These are phyloP conservation scores for Tricholoma sp. DNA, from an alignment of 768 basidiomycete genomes.

Conservation along the genomic window DNA sequence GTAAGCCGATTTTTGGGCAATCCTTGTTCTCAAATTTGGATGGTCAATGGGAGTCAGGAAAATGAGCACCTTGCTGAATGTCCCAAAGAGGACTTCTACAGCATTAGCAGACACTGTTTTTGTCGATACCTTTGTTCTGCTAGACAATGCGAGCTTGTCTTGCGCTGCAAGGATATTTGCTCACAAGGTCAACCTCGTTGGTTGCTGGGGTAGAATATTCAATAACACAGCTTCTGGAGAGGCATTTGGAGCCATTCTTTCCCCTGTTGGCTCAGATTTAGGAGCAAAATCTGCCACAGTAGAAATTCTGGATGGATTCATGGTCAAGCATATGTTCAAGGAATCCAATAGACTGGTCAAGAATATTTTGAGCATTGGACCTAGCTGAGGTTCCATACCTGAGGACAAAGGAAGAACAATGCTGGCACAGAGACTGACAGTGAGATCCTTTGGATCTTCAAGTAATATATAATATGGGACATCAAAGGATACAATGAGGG, in stretches of 20 bases:
- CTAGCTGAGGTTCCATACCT: neutral
- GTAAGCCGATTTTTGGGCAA: slow-evolving; percentile 53
- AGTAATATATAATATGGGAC: neutral
- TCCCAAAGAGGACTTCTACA: slow-evolving; percentile 12
- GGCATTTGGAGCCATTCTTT: neutral
- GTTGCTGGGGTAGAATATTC: neutral
- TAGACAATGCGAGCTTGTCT: neutral
- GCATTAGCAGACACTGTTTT: neutral
- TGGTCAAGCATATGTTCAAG: neutral
- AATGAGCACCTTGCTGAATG: slow-evolving; percentile 19
- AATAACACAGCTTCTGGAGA: neutral
- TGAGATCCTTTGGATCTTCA: neutral
- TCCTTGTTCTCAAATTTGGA: slow-evolving; percentile 29
- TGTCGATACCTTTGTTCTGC: neutral
- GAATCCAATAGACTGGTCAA: neutral
- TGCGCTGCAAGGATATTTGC: neutral
- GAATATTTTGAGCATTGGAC: neutral
- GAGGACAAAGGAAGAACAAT: neutral
- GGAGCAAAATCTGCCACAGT: neutral
- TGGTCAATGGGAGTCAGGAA: slow-evolving; percentile 43
- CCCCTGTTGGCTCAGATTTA: neutral
- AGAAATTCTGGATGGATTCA: neutral
- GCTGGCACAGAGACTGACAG: neutral
- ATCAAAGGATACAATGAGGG: neutral
- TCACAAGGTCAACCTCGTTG: neutral